Base-by-base conservation (phyloP, 2,329 filamentous ascomycete species). In the Nothopassalora personata region DNA sequence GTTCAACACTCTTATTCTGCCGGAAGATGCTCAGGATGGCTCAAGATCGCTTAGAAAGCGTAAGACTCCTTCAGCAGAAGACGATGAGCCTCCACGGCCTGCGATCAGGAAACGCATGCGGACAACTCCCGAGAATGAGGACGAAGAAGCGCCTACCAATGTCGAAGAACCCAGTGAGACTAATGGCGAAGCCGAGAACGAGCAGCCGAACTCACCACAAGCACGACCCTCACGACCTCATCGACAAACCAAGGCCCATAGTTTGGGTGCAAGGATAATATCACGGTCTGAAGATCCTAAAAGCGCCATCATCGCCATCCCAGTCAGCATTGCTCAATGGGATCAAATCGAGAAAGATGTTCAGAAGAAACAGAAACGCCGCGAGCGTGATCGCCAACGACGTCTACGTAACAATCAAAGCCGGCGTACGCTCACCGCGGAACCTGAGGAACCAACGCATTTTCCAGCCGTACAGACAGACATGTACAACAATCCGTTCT, bases 1-100 rank as follows among this genome's bases (percentile, higher is more conserved):
- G 30, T 91, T 91, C 73, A 88, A 88, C 65, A 86, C 86, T 57
- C 77, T 89, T 10, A 86, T 89, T 39, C 79, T 89, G 56, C 84
- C 88, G 55, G 87, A 88, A 62, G 88, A 91, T 68, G 81, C 87
- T 7, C 80, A 88, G 77, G 88, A 93, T 73, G 89, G 87, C 49
- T 86, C 90, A 8, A 86, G 91, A 55, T 83, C 89, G 33, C 77
- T 96, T 60, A 83, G 92, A 60, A 85, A 92, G 56, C 96, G 93
- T 73, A 87, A 90, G 18, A 91, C 90, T 1, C 88, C 89, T 3
- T 83, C 85, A 58, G 79, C 90, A 63, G 81, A 88, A 65, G 77
- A 78, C 15, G 74, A 73, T 13, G 68, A 72, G 28, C 55, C 77
- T 15, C 66, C 68, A 46, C 69, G 74, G 55, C 68, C 71, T 56